Conservation (phyloP, 2,329 filamentous ascomycete genomes). For the Curvularia sp. region DNA sequence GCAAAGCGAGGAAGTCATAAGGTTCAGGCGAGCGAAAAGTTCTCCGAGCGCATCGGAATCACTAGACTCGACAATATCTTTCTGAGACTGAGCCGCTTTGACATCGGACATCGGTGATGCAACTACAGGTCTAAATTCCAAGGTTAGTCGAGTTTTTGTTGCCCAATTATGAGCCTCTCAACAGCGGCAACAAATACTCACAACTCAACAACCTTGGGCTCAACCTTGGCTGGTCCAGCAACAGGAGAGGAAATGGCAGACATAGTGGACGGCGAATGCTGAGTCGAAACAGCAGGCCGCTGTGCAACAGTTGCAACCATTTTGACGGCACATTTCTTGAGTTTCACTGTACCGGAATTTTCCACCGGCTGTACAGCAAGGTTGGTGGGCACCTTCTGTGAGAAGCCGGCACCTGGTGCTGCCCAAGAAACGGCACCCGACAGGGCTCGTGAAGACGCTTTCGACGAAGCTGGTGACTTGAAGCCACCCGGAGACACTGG, state of each 20-base stretch:
- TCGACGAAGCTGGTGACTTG: not conserved
- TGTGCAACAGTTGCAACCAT: conserved; percentile 30
- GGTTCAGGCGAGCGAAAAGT: conserved; percentile 31
- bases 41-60: conserved; percentile 22
- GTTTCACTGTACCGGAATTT: conserved; percentile 22
- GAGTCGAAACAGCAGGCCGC: not conserved
- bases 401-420: not conserved
- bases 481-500: not conserved
- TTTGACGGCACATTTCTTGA: conserved; percentile 43
- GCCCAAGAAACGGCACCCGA: not conserved
- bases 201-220: conserved; percentile 21
- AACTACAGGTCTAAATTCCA: conserved; percentile 4
- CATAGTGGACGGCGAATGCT: conserved; percentile 1
- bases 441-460: not conserved
- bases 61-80: conserved; percentile 1
- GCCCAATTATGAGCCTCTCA: too few species aligned
- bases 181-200: conserved; percentile 11
- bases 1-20: not conserved
- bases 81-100: conserved; percentile 1
- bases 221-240: conserved; percentile 14
- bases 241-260: conserved; percentile 3
- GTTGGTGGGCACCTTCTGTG: conserved; percentile 24
- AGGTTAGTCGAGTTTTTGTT: conserved; percentile 11
- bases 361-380: conserved; percentile 34
- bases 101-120: not conserved